phyloP scores from a whole-genome alignment of 1,139 yeast genomes.

The Kazachstania sp. region DNA sequence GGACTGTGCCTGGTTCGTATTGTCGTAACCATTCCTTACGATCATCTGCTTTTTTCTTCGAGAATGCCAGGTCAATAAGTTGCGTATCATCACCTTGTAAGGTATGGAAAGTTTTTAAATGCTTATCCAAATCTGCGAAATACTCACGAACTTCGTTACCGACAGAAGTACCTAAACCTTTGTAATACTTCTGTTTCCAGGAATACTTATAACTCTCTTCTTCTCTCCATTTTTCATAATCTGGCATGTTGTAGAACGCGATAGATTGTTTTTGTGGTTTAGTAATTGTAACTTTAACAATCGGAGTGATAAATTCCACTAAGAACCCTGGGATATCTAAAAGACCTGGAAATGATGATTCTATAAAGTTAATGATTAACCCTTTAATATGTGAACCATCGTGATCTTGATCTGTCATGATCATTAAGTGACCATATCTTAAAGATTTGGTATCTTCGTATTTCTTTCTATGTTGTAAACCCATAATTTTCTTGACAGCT shows the following conservation, averaged over 20 bases:
- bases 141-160: slow-evolving; percentile 78
- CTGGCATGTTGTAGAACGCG: slow-evolving; percentile 92
- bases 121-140: slow-evolving; percentile 77
- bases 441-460: slow-evolving; percentile 68
- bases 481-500: slow-evolving; percentile 91
- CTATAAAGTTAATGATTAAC: slow-evolving; percentile 83
- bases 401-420: slow-evolving; percentile 99
- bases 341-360: slow-evolving; percentile 90
- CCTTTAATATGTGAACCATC: slow-evolving; percentile 99
- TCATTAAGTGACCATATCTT: slow-evolving; percentile 95
- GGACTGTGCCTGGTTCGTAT: slow-evolving; percentile 82
- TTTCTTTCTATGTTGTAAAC: slow-evolving; percentile 83
- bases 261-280: slow-evolving; percentile 56
- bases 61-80: slow-evolving; percentile 86
- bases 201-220: slow-evolving; percentile 65
- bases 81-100: slow-evolving; percentile 72
- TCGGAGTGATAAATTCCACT: slow-evolving; percentile 92
- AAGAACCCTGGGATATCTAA: slow-evolving; percentile 86
- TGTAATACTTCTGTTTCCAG: slow-evolving; percentile 93
- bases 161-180: slow-evolving; percentile 96
- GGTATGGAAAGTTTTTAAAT: slow-evolving; percentile 77
- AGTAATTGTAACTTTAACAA: slow-evolving; percentile 77
- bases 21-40: slow-evolving; percentile 95
- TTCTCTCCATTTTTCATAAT: slow-evolving; percentile 89
- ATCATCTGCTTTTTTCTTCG: slow-evolving; percentile 93